These are phyloP conservation scores for Yamadazyma endophytica DNA, from an alignment of 805 yeast genomes.

Conservation along the genomic window DNA sequence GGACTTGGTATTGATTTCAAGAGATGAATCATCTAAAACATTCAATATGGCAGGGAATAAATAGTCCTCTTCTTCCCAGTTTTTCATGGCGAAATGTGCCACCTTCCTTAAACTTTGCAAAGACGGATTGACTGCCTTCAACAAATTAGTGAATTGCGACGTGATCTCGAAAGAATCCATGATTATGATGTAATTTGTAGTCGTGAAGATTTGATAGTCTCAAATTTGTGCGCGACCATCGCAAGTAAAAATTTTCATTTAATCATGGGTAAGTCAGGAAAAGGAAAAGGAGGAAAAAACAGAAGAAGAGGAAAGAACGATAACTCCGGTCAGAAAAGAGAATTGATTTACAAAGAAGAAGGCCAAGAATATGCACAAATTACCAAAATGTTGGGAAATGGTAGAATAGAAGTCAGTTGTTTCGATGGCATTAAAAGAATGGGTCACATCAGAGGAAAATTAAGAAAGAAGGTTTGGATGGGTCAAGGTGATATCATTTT, in stretches of 20 bases:
- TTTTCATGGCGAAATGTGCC: slow-evolving; percentile 52
- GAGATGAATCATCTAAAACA: slow-evolving; percentile 41
- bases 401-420: slow-evolving; percentile 92
- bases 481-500: slow-evolving; percentile 96
- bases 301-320: slow-evolving; percentile 99
- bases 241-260: background rate
- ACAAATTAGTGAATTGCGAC: slow-evolving; percentile 64
- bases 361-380: slow-evolving; percentile 99
- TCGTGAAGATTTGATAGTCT: no score
- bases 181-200: no score
- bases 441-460: slow-evolving; percentile 98
- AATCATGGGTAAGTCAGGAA: slow-evolving; percentile 67
- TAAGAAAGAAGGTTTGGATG: slow-evolving; percentile 99
- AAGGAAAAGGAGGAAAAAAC: slow-evolving; percentile 86
- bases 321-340: slow-evolving; percentile 88
- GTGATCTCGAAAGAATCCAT: slow-evolving; percentile 93
- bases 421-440: slow-evolving; percentile 91
- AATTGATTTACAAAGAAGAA: slow-evolving; percentile 84
- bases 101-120: slow-evolving; percentile 46
- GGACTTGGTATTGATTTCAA: slow-evolving; percentile 58
- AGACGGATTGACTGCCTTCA: slow-evolving; percentile 65
- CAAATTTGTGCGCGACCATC: no score
- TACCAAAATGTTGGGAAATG: slow-evolving; percentile 97
- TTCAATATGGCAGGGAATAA: slow-evolving; percentile 64
- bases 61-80: slow-evolving; percentile 61